Evolutionary conservation across 345 rosid species (phyloP).

Genomic region (Durio zibethinus): DNA sequence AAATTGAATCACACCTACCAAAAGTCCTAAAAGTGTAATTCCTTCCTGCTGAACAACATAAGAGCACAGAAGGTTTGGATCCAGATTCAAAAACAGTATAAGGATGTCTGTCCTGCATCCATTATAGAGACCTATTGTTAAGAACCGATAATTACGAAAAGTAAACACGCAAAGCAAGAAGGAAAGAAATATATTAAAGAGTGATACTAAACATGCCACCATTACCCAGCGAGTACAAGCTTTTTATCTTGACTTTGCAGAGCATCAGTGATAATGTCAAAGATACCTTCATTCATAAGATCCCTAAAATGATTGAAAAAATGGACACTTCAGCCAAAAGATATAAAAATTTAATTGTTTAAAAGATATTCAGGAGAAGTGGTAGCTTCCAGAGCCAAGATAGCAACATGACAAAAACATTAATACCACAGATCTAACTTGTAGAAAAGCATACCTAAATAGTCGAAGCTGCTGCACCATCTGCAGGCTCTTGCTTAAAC

Average conservation of each 20-base stretch:
- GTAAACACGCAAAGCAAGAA: background rate
- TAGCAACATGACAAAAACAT: background rate
- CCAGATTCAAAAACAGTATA: conserved; percentile 71
- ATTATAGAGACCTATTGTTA: conserved; percentile 34
- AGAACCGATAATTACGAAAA: background rate
- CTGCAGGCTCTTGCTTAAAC: conserved; percentile 81
- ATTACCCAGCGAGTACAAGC: conserved; percentile 84
- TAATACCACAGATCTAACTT: conserved; percentile 7
- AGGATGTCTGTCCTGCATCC: conserved; percentile 96
- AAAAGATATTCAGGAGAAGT: background rate
- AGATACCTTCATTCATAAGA: conserved; percentile 69
- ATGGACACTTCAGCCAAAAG: background rate
- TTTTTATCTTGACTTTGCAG: conserved; percentile 72
- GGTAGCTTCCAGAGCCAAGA: background rate
- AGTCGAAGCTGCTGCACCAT: conserved; percentile 90
- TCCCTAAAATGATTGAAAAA: conserved; percentile 48
- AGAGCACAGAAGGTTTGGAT: conserved; percentile 69
- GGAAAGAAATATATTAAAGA: conserved; percentile 3
- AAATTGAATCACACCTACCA: conserved; percentile 48
- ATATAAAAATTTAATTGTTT: background rate
- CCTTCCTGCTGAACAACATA: conserved; percentile 71
- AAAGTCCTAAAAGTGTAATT: conserved; percentile 65
- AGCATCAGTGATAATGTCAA: conserved; percentile 66
- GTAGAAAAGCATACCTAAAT: conserved; percentile 46
- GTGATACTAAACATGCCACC: background rate